phyloP scores from a whole-genome alignment of 306 rosid genomes.

The Datisca glomerata region DNA sequence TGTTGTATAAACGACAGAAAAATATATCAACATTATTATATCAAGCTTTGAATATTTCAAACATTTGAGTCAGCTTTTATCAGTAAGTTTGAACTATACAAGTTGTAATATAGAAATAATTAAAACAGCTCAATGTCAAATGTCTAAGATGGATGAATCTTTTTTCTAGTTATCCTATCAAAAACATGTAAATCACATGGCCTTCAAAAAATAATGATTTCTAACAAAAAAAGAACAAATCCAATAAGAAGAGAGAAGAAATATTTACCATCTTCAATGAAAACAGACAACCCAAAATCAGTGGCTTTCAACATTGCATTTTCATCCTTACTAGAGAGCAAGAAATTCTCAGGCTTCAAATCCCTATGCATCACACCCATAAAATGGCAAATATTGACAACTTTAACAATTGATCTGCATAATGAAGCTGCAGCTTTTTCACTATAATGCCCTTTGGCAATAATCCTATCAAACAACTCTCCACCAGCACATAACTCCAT shows the following conservation, averaged over 20 bases:
- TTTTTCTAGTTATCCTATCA: neutral
- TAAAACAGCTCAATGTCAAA: neutral
- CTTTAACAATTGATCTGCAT: conserved; percentile 71
- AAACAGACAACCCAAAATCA: conserved; percentile 84
- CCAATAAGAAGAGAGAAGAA: conserved; percentile 1
- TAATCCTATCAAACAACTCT: conserved; percentile 78
- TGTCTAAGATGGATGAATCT: neutral
- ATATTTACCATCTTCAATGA: conserved; percentile 78
- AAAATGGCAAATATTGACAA: conserved; percentile 71
- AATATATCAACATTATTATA: conserved; percentile 1
- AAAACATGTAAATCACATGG: conserved; percentile 1
- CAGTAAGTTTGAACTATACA: neutral
- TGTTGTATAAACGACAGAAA: too few relatives aligned
- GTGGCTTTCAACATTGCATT: conserved; percentile 67
- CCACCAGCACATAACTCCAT: conserved; percentile 96
- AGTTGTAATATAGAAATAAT: neutral
- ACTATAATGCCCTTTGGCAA: conserved; percentile 70
- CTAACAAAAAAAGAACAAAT: neutral
- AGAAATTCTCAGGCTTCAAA: conserved; percentile 89
- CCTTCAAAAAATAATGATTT: neutral
- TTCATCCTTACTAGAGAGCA: conserved; percentile 64
- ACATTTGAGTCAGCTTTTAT: conserved; percentile 3
- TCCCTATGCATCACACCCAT: conserved; percentile 97
- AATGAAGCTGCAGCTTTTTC: conserved; percentile 83
- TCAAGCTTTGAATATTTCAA: neutral